A percentile compares a stretch with the other conserved stretches of the same genome.
phyloP scores from a whole-genome alignment of 75 land plant species.

The Sequoia sempervirens region DNA sequence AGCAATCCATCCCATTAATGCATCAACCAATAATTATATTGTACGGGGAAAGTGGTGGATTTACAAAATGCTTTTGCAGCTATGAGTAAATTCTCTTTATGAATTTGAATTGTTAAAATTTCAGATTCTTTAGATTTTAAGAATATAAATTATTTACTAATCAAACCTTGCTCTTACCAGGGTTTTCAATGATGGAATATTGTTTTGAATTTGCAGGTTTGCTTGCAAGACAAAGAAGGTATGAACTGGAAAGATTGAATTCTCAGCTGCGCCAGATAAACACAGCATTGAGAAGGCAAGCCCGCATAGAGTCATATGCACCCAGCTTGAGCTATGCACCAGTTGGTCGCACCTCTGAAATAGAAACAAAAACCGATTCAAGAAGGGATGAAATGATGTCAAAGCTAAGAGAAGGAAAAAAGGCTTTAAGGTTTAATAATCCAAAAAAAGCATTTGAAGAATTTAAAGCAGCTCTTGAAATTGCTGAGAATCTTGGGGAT shows the following conservation, averaged over 20 bases:
- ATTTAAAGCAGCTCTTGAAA: slow-evolving; percentile 58
- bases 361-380: slow-evolving; percentile 45
- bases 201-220: slow-evolving; percentile 43
- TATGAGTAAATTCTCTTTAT: not conserved
- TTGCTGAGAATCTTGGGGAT: slow-evolving; percentile 58
- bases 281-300: slow-evolving; percentile 78
- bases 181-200: not conserved
- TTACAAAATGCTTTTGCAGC: not conserved
- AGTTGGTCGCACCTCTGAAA: slow-evolving; percentile 48
- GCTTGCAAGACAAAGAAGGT: slow-evolving; percentile 88
- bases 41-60: not conserved
- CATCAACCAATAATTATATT: not conserved
- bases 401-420: slow-evolving; percentile 52
- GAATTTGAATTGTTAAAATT: not conserved
- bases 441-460: slow-evolving; percentile 60
- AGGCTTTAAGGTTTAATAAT: slow-evolving; percentile 51
- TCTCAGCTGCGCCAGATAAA: slow-evolving; percentile 93
- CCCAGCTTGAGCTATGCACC: slow-evolving; percentile 95
- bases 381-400: slow-evolving; percentile 46
- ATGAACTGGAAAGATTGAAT: slow-evolving; percentile 71
- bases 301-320: slow-evolving; percentile 91
- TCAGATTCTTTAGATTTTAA: not conserved
- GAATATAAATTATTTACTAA: not conserved
- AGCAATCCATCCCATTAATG: not conserved
- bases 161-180: not conserved